Base-by-base conservation (phyloP, 2,329 filamentous ascomycete species). In the Fusarium staphyleae region DNA sequence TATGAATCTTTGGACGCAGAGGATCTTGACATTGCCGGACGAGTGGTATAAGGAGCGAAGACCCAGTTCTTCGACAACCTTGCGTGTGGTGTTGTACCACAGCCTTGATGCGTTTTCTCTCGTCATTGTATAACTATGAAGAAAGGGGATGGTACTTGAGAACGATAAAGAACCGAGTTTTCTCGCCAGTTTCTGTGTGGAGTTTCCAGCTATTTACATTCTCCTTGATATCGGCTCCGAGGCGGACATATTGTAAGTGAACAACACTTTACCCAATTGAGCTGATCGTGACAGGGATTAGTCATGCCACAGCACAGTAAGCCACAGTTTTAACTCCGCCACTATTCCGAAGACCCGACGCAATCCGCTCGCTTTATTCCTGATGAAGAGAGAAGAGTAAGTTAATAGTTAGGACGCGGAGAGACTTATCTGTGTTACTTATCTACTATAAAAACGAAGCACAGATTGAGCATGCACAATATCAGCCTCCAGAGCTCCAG, bases 1-100 rank as follows among this genome's bases (percentile, higher is more conserved):
- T 5, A 86, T 76, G 66, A 86, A 85, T 22, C 85, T 81, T 61
- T 84, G 81, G 5, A 78, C 55, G 55, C 81, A 83, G 15, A 87
- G 78, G 3, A 87, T 71, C 62, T 86, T 84, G 55, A 66, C 49
- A 13, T 66, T 61, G 12, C 14, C 36, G 8, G 53, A 16, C 2
- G 59, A 66, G 24, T 32, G 35, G n/a, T 64, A 65, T 1, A 70
- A 55, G 8, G 69, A 63, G 3, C 62, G 48, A 40, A 70, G 65
- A 15, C 69, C 69, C 4, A 70, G 43, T 22, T 70, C 69, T 30
- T 63, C 52, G 1, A 67, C 41, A 8, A 56, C 34, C 32, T 14
- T 55, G 3, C 39, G 29, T 1, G 9, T 12, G 1, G 19, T 9
- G 32, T n/a, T 24, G 11, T 12, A 26, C 5, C 47, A 24, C 2